Percentiles rank a stretch among this genome's conserved stretches.
Evolutionary conservation across 495 filamentous ascomycete genomes (phyloP).

Genomic region (Thozetella sp.): DNA sequence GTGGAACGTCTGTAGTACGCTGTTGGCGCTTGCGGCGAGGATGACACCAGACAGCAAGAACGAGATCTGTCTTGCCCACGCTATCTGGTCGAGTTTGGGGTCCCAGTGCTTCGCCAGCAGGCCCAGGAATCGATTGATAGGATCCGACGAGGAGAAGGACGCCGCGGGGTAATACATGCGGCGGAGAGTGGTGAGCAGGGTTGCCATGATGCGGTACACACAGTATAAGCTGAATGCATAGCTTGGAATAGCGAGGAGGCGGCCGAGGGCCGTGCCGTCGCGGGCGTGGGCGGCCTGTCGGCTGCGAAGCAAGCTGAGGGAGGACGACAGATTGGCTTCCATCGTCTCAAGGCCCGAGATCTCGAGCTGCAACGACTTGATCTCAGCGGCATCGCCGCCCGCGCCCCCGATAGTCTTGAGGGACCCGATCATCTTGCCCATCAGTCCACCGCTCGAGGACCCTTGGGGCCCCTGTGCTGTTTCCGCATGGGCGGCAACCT

Average conservation of each 20-base stretch:
- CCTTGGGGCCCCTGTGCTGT: conserved; percentile 16
- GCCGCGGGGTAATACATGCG: conserved; percentile 50
- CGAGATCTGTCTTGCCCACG: conserved; percentile 77
- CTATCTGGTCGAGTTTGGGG: conserved; percentile 65
- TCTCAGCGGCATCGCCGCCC: conserved; percentile 61
- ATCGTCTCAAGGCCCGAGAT: conserved; percentile 78
- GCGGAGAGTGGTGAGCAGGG: conserved; percentile 60
- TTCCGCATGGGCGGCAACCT: conserved; percentile 46
- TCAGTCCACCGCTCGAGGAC: conserved; percentile 53
- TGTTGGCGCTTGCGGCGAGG: conserved; percentile 73
- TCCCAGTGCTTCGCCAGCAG: conserved; percentile 73
- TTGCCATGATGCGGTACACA: conserved; percentile 73
- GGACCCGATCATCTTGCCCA: conserved; percentile 67
- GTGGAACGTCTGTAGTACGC: conserved; percentile 74
- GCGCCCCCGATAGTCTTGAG: conserved; percentile 56
- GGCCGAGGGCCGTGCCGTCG: conserved; percentile 62
- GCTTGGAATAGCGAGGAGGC: conserved; percentile 55
- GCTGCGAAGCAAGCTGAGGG: conserved; percentile 58
- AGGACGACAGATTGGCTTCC: conserved; percentile 64
- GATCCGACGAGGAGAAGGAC: conserved; percentile 70
- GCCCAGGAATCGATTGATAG: conserved; percentile 76
- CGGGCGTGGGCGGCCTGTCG: conserved; percentile 60
- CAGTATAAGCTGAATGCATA: conserved; percentile 76
- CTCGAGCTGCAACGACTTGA: conserved; percentile 68
- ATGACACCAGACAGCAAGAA: conserved; percentile 79